Base-by-base conservation (phyloP, 2,329 filamentous ascomycete genomes). In the Fonsecaea pedrosoi region DNA sequence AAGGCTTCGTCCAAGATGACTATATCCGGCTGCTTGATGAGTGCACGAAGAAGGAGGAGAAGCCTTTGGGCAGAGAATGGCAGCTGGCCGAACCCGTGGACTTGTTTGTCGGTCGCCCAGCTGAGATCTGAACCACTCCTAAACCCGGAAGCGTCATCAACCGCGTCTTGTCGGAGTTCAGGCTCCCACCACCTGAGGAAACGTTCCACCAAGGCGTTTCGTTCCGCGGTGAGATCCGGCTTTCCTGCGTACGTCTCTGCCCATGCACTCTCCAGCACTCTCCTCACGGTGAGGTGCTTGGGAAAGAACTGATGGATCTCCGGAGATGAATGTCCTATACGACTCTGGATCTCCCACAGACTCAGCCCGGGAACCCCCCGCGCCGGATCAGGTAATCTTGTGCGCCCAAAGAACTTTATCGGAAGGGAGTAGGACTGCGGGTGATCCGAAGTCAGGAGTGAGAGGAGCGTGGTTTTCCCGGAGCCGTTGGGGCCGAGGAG, bases 231-330 rank as follows among this genome's bases (percentile, higher is more conserved):
- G 0, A 98, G 80, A 53, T 81, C 85, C 0, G 95, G 90, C 68
- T 84, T 87, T 1, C 88, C 85, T 15, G 90, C 84, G 72, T 96
- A 96, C 0, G 95, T 97, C 65, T 96, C 92, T 1, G 93, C 90
- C 90, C 92, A 98, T 0, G 94, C 93, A 58, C 90, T 94, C 75
- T 95, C 92, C 0, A 99, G 77, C 0, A 92, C 86, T 58, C 90
- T 85, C 1, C 92, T 86, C 9, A 97, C 80, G 0, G 89, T 90
- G 55, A 97, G 82, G 40, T 86, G 83, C 57, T 90, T 89, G 0
- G 95, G 94, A 80, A 98, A 97, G 78, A 96, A 93, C 60, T 92
- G 89, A 74, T 98, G 94, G 4, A 98, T 91, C 76, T 98, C 95
- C 0, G 95, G 95, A 68, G 92, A 96, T 0, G 93, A 95, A 77